Conservation (phyloP, 2,329 filamentous ascomycete genomes). For the Gyromitra esculenta region DNA sequence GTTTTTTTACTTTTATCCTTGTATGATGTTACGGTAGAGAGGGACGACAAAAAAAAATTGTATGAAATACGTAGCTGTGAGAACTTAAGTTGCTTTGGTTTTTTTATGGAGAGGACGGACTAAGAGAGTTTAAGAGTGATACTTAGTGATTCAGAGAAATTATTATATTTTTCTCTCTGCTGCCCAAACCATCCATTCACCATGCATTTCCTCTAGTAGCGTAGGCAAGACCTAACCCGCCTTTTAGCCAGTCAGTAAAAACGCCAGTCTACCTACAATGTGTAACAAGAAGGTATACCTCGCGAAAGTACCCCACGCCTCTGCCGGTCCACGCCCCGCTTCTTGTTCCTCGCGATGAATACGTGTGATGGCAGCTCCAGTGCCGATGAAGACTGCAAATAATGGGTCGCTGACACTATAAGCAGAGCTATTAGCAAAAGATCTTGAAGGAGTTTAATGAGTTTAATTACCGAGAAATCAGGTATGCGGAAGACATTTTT, state of each 20-base stretch:
- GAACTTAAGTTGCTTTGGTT: not conserved
- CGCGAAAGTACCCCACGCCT: slow-evolving; percentile 48
- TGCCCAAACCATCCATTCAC: not conserved
- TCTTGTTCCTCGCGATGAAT: slow-evolving; percentile 67
- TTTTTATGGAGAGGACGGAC: not conserved
- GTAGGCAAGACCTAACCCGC: slow-evolving; percentile 34
- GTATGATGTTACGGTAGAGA: slow-evolving; percentile 15
- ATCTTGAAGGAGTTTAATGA: not conserved
- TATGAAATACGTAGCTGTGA: slow-evolving; percentile 7
- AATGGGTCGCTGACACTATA: slow-evolving; percentile 65
- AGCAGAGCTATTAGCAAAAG: not conserved
- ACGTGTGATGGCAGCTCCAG: slow-evolving; percentile 66
- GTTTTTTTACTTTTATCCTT: not conserved
- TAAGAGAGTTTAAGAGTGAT: not conserved
- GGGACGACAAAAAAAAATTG: slow-evolving; percentile 18
- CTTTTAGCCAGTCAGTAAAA: slow-evolving; percentile 27
- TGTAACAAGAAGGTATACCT: slow-evolving; percentile 14
- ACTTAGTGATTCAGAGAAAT: not conserved
- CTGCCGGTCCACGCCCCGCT: slow-evolving; percentile 54
- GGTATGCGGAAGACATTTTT: slow-evolving; percentile 44
- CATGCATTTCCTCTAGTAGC: slow-evolving; percentile 1
- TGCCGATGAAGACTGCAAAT: slow-evolving; percentile 67
- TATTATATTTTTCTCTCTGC: not conserved
- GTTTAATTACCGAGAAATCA: slow-evolving; percentile 47
- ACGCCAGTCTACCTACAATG: not conserved